Evolutionary conservation across 202 grass and related monocot genomes (phyloP), one percentile per base, ranked within the genome.

Genomic region (Panicum hallii): DNA sequence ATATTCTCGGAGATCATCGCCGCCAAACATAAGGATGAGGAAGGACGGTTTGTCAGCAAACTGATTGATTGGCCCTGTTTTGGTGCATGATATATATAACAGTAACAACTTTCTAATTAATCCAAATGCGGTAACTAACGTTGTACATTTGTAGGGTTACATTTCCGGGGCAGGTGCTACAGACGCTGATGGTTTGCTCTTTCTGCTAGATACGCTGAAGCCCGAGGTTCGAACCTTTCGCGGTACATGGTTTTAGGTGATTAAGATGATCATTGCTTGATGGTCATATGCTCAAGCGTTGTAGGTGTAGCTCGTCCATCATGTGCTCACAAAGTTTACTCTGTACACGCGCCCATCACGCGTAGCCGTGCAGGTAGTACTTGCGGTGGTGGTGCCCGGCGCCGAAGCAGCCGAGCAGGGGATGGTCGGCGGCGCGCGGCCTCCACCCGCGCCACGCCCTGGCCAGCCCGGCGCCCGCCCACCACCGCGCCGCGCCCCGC

Each of bases 381-480:
- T 78, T 78, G 61, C 57, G 62, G 32, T 34, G 60, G 23, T 3
- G 13, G 40, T 5, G 11, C 2, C 4, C 17, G 34, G 4, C 14
- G 23, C 61, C 78, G 79, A 87, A 87, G 85, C 79, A 82, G 13
- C 62, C 50, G 41, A 86, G 45, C 34, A 78, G 19, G 22, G 63
- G 47, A 10, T 42, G 9, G 5, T 30, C 22, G 3, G 10, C 30
- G 1, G 13, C 66, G 44, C 53, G 75, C 20, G 16, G 12, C 68
- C 57, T 6, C 56, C 77, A 47, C 60, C 42, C 57, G 40, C 65
- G 83, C 83, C 77, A 82, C 72, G 78, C 88, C 78, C 63, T 75
- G 15, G 61, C 77, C 43, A 76, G 36, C 44, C 70, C 70, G 4
- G 43, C 62, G 16, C 69, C 62, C 6, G 62, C 4, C 14, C 86